phyloP scores from a whole-genome alignment of 1,139 yeast genomes.

The Taphrina betulina region DNA sequence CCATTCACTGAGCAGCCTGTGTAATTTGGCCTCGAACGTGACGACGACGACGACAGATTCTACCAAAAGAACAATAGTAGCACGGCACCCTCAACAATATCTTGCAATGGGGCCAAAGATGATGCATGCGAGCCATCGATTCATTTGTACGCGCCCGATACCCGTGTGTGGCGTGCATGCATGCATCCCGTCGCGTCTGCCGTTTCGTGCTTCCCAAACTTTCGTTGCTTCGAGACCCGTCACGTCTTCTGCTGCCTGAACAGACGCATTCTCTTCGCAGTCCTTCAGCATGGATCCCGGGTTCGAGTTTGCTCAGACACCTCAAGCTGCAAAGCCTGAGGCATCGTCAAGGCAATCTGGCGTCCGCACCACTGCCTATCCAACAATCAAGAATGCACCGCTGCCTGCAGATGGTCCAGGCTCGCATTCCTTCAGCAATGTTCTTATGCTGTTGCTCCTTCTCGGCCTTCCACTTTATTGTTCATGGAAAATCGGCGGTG shows the following conservation, averaged over 20 bases:
- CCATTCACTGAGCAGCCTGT: not conserved
- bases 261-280: too few species aligned
- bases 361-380: slow-evolving; percentile 60
- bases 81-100: too few species aligned
- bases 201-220: not conserved
- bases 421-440: slow-evolving; percentile 69
- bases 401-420: slow-evolving; percentile 93
- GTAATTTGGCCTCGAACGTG: not conserved
- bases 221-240: not conserved
- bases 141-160: too few species aligned
- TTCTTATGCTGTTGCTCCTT: slow-evolving; percentile 54
- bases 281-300: slow-evolving; percentile 32
- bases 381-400: slow-evolving; percentile 81
- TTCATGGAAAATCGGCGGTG: slow-evolving; percentile 69
- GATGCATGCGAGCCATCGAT: too few species aligned
- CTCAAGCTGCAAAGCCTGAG: slow-evolving; percentile 7
- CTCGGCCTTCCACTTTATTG: slow-evolving; percentile 64
- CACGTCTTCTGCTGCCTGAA: not conserved
- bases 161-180: too few species aligned
- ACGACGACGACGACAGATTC: too few species aligned
- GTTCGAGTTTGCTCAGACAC: slow-evolving; percentile 30
- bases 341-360: slow-evolving; percentile 48
- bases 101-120: too few species aligned
- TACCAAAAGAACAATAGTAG: too few species aligned
- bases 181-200: too few species aligned